Conservation (phyloP, 345 rosid species). For the Noccaea caerulescens region DNA sequence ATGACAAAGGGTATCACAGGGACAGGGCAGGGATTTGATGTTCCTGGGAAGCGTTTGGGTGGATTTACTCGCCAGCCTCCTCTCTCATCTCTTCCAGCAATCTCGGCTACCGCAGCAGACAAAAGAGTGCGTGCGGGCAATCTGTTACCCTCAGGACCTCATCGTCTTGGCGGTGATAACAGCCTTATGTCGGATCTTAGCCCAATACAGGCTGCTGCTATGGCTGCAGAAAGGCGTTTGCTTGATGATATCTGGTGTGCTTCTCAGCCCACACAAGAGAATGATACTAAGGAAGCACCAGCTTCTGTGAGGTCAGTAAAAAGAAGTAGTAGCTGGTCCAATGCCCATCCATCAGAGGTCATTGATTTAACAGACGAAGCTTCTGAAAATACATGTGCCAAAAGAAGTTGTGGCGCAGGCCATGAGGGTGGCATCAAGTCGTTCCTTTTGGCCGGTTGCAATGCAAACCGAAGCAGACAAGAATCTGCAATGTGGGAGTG, state of each 20-base stretch:
- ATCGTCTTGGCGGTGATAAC: constrained; percentile 82
- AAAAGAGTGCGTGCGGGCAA: constrained; percentile 65
- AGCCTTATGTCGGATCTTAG: constrained; percentile 76
- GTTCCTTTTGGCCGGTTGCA: constrained; percentile 29
- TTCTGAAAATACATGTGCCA: constrained; percentile 38
- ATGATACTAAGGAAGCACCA: constrained; percentile 38
- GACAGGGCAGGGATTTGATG: constrained; percentile 75
- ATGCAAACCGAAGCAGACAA: constrained; percentile 37
- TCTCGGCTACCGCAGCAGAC: constrained; percentile 72
- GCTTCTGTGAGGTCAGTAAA: not conserved
- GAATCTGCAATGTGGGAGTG: constrained; percentile 69
- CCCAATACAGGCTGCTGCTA: constrained; percentile 92
- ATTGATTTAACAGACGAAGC: constrained; percentile 47
- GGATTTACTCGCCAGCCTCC: constrained; percentile 77
- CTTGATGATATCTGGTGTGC: constrained; percentile 92
- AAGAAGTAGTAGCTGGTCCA: constrained; percentile 42
- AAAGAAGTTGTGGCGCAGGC: constrained; percentile 50
- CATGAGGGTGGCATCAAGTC: constrained; percentile 30
- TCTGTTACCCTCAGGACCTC: constrained; percentile 76
- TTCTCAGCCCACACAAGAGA: constrained; percentile 58
- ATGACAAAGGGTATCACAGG: constrained; percentile 74
- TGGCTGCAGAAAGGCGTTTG: constrained; percentile 94
- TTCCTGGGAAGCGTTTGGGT: constrained; percentile 78
- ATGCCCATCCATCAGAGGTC: constrained; percentile 36
- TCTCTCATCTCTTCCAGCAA: constrained; percentile 58